Evolutionary conservation across 176 grass and related monocot species (phyloP), one percentile per base, ranked within the genome.

Genomic region (Puya raimondii): DNA sequence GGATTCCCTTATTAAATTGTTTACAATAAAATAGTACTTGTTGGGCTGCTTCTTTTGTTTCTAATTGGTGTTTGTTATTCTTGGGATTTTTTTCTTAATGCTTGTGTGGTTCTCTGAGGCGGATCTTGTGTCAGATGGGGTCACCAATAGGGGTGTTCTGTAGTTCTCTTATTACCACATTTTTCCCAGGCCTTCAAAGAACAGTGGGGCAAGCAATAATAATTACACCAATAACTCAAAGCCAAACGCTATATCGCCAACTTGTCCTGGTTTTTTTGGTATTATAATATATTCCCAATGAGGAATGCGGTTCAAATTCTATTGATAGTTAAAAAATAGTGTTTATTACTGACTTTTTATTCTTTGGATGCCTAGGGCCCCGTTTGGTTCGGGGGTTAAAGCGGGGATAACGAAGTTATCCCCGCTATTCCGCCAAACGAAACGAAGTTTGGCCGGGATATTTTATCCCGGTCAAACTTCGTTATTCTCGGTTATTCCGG

Each of bases 101-200:
- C 12, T 56, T n/a, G 16, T 61, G 10, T 61, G 56, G 56, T 61
- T 61, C 16, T 22, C 21, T 7, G 56, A 61, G 56, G 56, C 21
- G 56, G 56, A 61, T 61, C n/a, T 20, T 61, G 56, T 61, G 56
- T 61, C 56, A 61, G 56, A 61, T 61, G 56, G 56, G 56, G 56
- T 61, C 56, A 61, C 7, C 56, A 61, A 3, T 61, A 61, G 56
- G 56, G 20, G 7, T 9, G 8, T 18, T 59, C 20, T 59, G 16
- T 21, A 21, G n/a, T 21, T 21, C 2, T 11, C 20, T 10, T 21
- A 9, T 59, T 59, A 18, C 56, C 21, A 21, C 54, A 59, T 18
- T 8, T 9, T 18, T 20, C 0, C 54, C 54, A 57, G 14, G 54
- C 6, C 56, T 59, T 59, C n/a, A 17, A 17, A 12, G 56, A 59